phyloP scores from a whole-genome alignment of 2,329 filamentous ascomycete species.

The Pseudocercospora crystallina region DNA sequence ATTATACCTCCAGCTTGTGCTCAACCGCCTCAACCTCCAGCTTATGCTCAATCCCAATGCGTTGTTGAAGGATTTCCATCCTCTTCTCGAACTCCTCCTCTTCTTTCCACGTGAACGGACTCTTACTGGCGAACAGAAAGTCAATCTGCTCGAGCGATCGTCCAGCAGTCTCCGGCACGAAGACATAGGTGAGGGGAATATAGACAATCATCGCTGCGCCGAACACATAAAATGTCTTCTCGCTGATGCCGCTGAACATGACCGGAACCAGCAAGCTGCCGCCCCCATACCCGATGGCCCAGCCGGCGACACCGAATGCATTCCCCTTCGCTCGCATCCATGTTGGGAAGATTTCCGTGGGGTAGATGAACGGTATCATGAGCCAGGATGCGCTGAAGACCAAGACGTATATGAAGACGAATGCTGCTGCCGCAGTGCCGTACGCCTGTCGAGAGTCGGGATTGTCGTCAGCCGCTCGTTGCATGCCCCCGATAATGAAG shows the following conservation, averaged over 20 bases:
- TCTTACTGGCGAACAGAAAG: slow-evolving; percentile 38
- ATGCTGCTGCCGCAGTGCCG: slow-evolving; percentile 33
- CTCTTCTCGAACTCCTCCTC: slow-evolving; percentile 1
- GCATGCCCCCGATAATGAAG: slow-evolving; percentile 35
- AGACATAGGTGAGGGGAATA: slow-evolving; percentile 37
- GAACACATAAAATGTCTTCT: slow-evolving; percentile 54
- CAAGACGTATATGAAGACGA: slow-evolving; percentile 39
- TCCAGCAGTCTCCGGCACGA: slow-evolving; percentile 16
- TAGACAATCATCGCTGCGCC: slow-evolving; percentile 53
- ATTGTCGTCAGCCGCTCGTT: slow-evolving; percentile 27
- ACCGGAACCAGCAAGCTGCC: slow-evolving; percentile 52
- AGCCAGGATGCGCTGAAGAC: slow-evolving; percentile 49
- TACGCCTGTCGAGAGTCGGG: slow-evolving; percentile 21
- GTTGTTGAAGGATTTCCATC: slow-evolving; percentile 20
- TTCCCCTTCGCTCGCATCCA: slow-evolving; percentile 59
- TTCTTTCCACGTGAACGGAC: slow-evolving; percentile 23
- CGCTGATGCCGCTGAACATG: slow-evolving; percentile 45
- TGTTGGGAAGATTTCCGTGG: slow-evolving; percentile 58
- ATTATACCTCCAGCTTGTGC: too few species aligned
- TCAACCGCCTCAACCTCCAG: too few species aligned
- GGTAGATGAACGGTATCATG: slow-evolving; percentile 53
- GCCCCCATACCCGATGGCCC: slow-evolving; percentile 59
- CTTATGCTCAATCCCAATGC: neutral
- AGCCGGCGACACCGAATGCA: slow-evolving; percentile 59
- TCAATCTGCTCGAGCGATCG: slow-evolving; percentile 46